Conservation (phyloP, 2,329 filamentous ascomycete species). For the Cladosporium sp. region DNA sequence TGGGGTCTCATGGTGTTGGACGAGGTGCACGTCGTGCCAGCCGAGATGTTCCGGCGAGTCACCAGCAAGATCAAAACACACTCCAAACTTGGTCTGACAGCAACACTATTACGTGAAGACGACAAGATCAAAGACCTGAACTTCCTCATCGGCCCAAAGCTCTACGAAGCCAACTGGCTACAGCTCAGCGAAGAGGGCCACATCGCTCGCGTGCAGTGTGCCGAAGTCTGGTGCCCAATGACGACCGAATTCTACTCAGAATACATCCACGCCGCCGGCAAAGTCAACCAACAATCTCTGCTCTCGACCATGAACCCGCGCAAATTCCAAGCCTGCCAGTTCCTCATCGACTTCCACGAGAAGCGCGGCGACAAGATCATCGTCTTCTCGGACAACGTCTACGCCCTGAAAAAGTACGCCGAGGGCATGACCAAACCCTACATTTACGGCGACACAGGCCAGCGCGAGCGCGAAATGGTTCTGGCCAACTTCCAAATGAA, state of each 20-base stretch:
- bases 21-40: constrained; percentile 96
- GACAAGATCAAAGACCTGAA: constrained; percentile 98
- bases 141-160: constrained; percentile 93
- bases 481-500: constrained; percentile 96
- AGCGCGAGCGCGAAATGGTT: constrained; percentile 79
- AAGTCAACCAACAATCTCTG: constrained; percentile 61
- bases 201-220: constrained; percentile 95
- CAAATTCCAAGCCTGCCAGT: constrained; percentile 97
- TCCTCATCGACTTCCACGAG: constrained; percentile 97
- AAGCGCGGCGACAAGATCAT: constrained; percentile 94
- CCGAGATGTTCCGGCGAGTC: constrained; percentile 92
- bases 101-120: constrained; percentile 90
- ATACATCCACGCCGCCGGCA: constrained; percentile 65
- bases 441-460: constrained; percentile 85
- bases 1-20: constrained; percentile 98
- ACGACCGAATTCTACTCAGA: constrained; percentile 97
- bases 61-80: constrained; percentile 92
- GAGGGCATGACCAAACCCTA: constrained; percentile 79
- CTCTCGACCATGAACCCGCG: constrained; percentile 97
- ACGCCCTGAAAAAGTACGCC: constrained; percentile 82
- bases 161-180: constrained; percentile 99
- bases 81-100: constrained; percentile 90
- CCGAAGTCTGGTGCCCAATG: constrained; percentile 99
- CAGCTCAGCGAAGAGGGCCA: constrained; percentile 95
- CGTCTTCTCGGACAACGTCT: constrained; percentile 97